These are phyloP conservation scores for Kazachstania sp. DNA, from an alignment of 1,139 yeast genomes.

Conservation along the genomic window DNA sequence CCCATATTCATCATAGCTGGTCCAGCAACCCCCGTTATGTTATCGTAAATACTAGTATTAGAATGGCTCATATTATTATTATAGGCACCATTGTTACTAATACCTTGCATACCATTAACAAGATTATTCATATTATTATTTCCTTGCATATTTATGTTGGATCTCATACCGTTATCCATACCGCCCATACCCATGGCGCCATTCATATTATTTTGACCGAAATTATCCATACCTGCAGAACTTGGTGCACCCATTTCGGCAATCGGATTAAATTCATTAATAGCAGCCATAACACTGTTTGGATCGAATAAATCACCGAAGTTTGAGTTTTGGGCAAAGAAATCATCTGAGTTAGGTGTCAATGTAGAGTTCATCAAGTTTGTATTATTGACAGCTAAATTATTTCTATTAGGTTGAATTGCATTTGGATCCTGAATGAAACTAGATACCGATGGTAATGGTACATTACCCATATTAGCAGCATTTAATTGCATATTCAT, in stretches of 20 bases:
- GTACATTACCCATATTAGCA: slow-evolving; percentile 3
- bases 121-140: background rate
- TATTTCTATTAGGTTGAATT: background rate
- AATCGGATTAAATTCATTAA: slow-evolving; percentile 22
- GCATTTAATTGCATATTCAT: background rate
- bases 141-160: background rate
- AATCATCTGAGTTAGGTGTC: slow-evolving; percentile 30
- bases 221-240: background rate
- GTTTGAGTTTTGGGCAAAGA: slow-evolving; percentile 26
- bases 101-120: background rate
- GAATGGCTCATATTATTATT: background rate
- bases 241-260: slow-evolving; percentile 4
- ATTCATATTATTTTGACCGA: background rate
- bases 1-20: background rate
- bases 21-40: slow-evolving; percentile 1
- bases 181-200: background rate
- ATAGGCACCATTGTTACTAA: background rate
- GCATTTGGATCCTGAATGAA: slow-evolving; percentile 3
- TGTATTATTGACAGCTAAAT: slow-evolving; percentile 1
- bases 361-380: slow-evolving; percentile 4
- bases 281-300: slow-evolving; percentile 28
- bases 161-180: background rate
- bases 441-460: slow-evolving; percentile 15
- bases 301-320: slow-evolving; percentile 29
- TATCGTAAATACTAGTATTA: background rate